These are phyloP conservation scores for Aspergillus coremiiformis DNA, from an alignment of 495 filamentous ascomycete genomes.

Conservation along the genomic window DNA sequence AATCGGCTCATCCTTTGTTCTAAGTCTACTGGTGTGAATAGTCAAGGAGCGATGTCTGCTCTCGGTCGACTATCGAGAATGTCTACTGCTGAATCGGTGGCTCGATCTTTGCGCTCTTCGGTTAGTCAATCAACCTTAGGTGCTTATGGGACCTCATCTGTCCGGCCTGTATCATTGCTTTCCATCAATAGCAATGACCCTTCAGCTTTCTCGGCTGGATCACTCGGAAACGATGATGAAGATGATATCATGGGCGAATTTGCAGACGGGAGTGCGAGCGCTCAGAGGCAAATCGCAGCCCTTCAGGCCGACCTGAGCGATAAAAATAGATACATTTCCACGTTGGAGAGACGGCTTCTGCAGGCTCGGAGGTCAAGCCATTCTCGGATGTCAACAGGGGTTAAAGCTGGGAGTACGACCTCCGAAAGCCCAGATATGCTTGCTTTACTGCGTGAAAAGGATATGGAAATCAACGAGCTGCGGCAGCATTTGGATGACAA, in stretches of 20 bases:
- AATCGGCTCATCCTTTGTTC: constrained; percentile 93
- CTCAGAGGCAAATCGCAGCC: constrained; percentile 73
- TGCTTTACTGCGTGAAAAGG: constrained; percentile 73
- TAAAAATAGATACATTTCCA: constrained; percentile 93
- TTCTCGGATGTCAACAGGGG: constrained; percentile 67
- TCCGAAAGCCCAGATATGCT: constrained; percentile 63
- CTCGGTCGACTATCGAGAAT: constrained; percentile 62
- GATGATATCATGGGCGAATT: constrained; percentile 72
- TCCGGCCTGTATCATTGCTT: constrained; percentile 58
- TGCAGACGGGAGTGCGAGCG: constrained; percentile 77
- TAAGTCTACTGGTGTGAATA: constrained; percentile 90
- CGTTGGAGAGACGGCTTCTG: constrained; percentile 82
- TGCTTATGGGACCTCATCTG: constrained; percentile 43
- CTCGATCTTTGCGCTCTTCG: constrained; percentile 62
- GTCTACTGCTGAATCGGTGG: constrained; percentile 42
- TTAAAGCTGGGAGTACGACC: constrained; percentile 50
- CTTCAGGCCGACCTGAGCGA: constrained; percentile 89
- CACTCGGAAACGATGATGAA: constrained; percentile 49
- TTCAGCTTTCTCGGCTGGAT: constrained; percentile 27
- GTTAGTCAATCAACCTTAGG: constrained; percentile 59
- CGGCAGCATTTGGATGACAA: constrained; percentile 90
- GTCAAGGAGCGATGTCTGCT: constrained; percentile 59
- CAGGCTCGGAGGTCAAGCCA: constrained; percentile 90
- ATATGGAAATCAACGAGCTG: constrained; percentile 87
- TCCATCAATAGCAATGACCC: constrained; percentile 44